phyloP scores from a whole-genome alignment of 2,329 filamentous ascomycete species.

The Arthrobotrys iridis region DNA sequence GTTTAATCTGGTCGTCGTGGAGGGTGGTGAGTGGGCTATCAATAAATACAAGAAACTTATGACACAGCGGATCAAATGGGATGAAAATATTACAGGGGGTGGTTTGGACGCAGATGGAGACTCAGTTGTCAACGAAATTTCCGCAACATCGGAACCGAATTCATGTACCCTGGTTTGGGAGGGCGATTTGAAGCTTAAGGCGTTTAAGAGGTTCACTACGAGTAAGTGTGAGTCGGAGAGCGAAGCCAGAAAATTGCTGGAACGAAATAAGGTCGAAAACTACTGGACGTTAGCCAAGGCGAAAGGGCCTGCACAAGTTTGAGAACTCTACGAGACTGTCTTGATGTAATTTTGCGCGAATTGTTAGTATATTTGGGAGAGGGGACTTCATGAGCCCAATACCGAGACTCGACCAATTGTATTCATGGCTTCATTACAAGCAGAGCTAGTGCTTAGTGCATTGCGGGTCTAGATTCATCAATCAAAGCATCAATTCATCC shows the following conservation, averaged over 20 bases:
- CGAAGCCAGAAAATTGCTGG: slow-evolving; percentile 82
- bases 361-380: no score
- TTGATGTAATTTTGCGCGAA: no score
- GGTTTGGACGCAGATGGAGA: slow-evolving; percentile 60
- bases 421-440: no score
- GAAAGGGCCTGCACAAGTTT: slow-evolving; percentile 60
- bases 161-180: slow-evolving; percentile 88
- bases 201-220: slow-evolving; percentile 87
- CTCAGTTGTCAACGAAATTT: neutral
- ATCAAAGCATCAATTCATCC: no score
- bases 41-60: slow-evolving; percentile 90
- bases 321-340: no score
- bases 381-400: neutral
- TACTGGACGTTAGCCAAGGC: slow-evolving; percentile 90
- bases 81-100: slow-evolving; percentile 76
- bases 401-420: no score
- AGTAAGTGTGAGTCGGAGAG: slow-evolving; percentile 93
- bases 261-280: slow-evolving; percentile 87
- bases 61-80: slow-evolving; percentile 94
- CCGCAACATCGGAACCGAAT: slow-evolving; percentile 81
- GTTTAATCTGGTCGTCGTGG: slow-evolving; percentile 88
- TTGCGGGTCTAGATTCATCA: no score
- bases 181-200: slow-evolving; percentile 81
- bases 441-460: no score
- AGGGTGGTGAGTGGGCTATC: slow-evolving; percentile 85